phyloP scores from a whole-genome alignment of 345 rosid species.

The Eucalyptus camaldulensis region DNA sequence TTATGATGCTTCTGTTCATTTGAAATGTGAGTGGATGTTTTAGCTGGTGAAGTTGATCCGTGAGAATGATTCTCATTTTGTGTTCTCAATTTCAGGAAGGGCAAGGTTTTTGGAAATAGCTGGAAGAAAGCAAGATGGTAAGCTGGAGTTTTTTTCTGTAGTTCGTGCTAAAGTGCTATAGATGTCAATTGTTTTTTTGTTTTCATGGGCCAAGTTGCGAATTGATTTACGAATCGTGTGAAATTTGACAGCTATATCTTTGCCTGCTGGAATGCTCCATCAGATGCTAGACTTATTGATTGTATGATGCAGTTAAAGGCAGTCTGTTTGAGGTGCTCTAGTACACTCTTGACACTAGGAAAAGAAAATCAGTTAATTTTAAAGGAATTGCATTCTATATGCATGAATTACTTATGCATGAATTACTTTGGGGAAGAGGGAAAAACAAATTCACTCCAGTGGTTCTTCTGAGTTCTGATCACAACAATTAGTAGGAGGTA shows the following conservation, averaged over 20 bases:
- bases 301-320: background rate
- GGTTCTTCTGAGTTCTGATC: background rate
- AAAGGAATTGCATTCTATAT: background rate
- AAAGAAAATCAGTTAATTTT: background rate
- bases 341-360: background rate
- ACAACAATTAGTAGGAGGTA: background rate
- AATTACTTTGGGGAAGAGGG: background rate
- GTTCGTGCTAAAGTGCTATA: background rate
- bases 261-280: background rate
- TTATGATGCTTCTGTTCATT: background rate
- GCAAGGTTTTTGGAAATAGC: background rate
- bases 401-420: background rate
- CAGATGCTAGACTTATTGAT: background rate
- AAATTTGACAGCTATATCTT: background rate
- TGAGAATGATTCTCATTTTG: background rate
- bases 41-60: background rate
- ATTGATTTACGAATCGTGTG: background rate
- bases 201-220: background rate
- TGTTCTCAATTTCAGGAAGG: background rate
- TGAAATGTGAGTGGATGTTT: background rate
- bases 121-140: background rate
- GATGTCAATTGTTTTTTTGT: background rate
- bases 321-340: background rate
- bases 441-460: background rate
- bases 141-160: background rate